Evolutionary conservation across 345 rosid genomes (phyloP).

Genomic region (Eucalyptus cloeziana): DNA sequence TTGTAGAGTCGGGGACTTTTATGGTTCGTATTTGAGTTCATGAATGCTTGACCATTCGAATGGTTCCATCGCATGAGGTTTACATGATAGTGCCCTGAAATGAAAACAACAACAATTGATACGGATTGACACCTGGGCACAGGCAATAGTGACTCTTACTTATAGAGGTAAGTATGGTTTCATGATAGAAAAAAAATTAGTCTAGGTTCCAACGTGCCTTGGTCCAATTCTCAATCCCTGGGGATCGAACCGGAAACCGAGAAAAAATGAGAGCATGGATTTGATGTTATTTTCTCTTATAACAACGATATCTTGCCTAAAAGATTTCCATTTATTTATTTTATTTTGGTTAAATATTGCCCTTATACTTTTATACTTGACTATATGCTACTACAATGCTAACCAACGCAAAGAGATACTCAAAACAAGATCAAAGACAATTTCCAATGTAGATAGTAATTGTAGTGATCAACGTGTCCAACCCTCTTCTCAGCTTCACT

Average conservation of each 20-base stretch:
- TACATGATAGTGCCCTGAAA: background rate
- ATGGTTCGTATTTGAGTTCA: background rate
- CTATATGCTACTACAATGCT: too few species aligned
- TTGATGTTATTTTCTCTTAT: background rate
- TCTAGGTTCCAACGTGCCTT: rapidly evolving
- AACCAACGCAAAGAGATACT: too few species aligned
- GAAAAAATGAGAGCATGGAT: background rate
- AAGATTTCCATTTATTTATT: background rate
- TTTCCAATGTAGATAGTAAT: too few species aligned
- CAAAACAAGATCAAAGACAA: too few species aligned
- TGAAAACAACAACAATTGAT: background rate
- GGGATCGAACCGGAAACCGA: rapidly evolving
- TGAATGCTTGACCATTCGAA: background rate
- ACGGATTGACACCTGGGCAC: background rate
- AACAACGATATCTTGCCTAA: background rate
- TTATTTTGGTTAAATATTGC: too few species aligned
- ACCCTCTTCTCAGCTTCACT: background rate
- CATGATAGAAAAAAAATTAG: too few species aligned
- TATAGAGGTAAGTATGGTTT: background rate
- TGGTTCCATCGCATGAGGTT: background rate
- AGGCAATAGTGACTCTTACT: background rate
- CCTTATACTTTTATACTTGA: too few species aligned
- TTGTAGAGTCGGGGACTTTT: background rate
- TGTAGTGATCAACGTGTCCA: background rate
- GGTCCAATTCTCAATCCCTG: too few species aligned